Evolutionary conservation across 305 asterid species (phyloP).

Genomic region (Andrographis paniculata): DNA sequence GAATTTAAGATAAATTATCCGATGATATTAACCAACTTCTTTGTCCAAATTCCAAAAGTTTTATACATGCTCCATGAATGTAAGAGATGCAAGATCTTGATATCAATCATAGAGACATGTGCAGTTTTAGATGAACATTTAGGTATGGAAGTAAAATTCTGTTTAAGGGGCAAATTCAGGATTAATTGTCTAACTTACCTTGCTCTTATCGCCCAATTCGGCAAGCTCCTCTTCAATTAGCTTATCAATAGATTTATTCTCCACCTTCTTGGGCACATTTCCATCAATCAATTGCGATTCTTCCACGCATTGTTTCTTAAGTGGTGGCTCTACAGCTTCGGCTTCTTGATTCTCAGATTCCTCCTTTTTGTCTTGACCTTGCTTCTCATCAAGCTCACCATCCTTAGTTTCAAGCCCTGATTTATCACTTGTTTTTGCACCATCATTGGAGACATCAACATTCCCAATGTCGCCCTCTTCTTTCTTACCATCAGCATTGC

Average conservation of each 20-base stretch:
- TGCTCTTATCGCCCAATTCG: constrained; percentile 76
- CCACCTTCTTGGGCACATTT: constrained; percentile 27
- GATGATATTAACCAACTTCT: no score
- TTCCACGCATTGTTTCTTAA: constrained; percentile 50
- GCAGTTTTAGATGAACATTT: no score
- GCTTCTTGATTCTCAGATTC: constrained; percentile 33
- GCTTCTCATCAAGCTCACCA: constrained; percentile 23
- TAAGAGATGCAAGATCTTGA: no score
- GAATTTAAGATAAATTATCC: no score
- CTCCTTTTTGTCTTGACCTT: constrained; percentile 27
- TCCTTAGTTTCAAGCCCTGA: constrained; percentile 28
- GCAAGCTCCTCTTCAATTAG: constrained; percentile 87
- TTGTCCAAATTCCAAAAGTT: no score
- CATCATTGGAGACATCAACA: constrained; percentile 19
- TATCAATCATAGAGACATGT: no score
- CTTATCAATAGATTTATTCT: constrained; percentile 65
- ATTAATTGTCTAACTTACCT: constrained; percentile 37
- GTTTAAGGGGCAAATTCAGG: constrained; percentile 5
- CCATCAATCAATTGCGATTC: constrained; percentile 22
- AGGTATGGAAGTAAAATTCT: no score
- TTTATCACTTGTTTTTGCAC: constrained; percentile 20
- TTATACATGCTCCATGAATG: no score
- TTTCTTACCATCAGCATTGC: constrained; percentile 16
- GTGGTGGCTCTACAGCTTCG: constrained; percentile 51
- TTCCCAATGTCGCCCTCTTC: constrained; percentile 21